Conservation (phyloP, 306 rosid species). For the Castanea sativa region DNA sequence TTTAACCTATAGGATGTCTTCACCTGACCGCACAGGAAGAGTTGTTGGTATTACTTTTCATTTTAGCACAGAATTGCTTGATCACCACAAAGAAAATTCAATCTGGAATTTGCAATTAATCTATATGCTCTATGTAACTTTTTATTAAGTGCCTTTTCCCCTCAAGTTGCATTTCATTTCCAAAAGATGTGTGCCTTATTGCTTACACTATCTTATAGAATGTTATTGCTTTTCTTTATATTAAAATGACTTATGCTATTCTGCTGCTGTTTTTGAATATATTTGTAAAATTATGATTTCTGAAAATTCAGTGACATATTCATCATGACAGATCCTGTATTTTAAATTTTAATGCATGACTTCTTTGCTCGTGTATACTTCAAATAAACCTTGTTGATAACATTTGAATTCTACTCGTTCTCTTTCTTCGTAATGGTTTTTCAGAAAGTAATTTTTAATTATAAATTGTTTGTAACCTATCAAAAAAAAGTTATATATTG, state of each 20-base stretch:
- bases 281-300: not conserved
- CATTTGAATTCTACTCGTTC: not conserved
- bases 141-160: not conserved
- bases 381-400: too few relatives aligned
- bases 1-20: not conserved
- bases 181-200: not conserved
- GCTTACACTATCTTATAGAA: not conserved
- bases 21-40: not conserved
- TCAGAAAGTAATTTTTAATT: not conserved
- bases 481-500: too few relatives aligned
- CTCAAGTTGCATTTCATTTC: not conserved
- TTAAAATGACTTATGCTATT: not conserved
- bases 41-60: not conserved
- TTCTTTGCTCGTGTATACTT: not conserved
- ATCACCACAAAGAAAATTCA: not conserved
- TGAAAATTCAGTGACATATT: not conserved
- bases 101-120: not conserved
- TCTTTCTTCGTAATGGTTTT: not conserved
- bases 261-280: not conserved
- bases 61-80: not conserved
- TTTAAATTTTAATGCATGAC: not conserved
- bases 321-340: not conserved
- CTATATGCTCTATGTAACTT: not conserved
- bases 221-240: not conserved
- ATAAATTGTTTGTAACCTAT: not conserved